Base-by-base conservation (phyloP, 2,329 filamentous ascomycete species). In the Cercospora zeina region DNA sequence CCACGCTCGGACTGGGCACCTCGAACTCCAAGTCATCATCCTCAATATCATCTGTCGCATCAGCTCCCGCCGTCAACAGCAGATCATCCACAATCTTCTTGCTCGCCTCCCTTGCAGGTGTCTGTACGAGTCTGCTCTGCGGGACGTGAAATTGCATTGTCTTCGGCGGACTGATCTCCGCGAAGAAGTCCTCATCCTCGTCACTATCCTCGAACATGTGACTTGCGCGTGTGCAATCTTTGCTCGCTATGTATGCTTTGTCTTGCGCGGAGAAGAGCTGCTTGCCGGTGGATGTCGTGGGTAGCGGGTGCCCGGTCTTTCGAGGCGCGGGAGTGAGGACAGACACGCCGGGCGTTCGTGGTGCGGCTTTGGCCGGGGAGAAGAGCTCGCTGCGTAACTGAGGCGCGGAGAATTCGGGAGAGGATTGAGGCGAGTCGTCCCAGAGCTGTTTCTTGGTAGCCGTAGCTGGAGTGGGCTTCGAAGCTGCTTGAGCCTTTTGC, bases 381-480 rank as follows among this genome's bases (percentile, higher is more conserved):
- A 97, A 97, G 7, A 93, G 86, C 66, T 96, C 93, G 53, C 89
- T 88, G 64, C 92, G 88, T 42, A 97, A 80, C 72, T 92, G 89
- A 0, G 93, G 93, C 9, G 89, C 89, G 19, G 89, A 87, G 67
- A 89, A 87, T 63, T 91, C 89, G 0, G 95, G 80, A 4, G 79
- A 81, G 2, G 79, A 81, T 31, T 77, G 74, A 1, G 80, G 80
- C n/a, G 79, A 81, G 45, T 80, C 80, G 65, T 81, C 78, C 72
- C 71, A 73, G 3, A 65, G 65, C 16, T 61, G 49, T 50, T 64
- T 68, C 51, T 67, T 67, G 39, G 67, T 69, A 8, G 73, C 70
- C 5, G 79, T 77, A 0, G 76, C 77, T 34, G 76, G 74, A 30
- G 78, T 79, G 19, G 59, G 64, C 59, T 69, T 73, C 59, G 62